Percentiles rank a stretch among this genome's conserved stretches.
Evolutionary conservation across 2,329 filamentous ascomycete species (phyloP).

Genomic region (Pseudogymnoascus sp.): DNA sequence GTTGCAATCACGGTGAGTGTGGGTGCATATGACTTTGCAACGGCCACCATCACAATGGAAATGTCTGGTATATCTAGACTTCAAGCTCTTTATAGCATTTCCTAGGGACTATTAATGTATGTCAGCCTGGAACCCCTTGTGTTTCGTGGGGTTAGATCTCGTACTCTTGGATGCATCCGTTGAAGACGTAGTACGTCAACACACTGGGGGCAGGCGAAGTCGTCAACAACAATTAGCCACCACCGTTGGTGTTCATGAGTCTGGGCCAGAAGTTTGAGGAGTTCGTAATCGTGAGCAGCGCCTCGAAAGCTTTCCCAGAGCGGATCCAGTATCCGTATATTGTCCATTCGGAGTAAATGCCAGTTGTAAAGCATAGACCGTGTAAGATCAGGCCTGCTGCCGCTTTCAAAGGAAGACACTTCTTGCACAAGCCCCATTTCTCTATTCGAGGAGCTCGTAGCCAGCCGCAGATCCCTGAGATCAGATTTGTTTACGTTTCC

Average conservation of each 20-base stretch:
- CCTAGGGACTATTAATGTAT: not conserved
- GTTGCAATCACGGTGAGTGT: not conserved
- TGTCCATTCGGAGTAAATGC: conserved; percentile 2
- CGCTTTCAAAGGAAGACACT: too few relatives aligned
- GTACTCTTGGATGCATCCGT: not conserved
- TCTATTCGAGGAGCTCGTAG: not conserved
- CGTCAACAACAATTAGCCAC: conserved; percentile 6
- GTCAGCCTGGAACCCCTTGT: not conserved
- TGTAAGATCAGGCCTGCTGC: not conserved
- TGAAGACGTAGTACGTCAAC: not conserved
- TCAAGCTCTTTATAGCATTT: not conserved
- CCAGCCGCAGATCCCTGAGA: not conserved
- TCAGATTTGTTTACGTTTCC: not conserved
- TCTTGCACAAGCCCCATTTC: not conserved
- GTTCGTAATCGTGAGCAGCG: not conserved
- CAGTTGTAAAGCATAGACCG: conserved; percentile 7
- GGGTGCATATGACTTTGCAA: not conserved
- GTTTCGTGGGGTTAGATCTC: too few relatives aligned
- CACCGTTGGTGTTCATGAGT: not conserved
- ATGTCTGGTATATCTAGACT: not conserved
- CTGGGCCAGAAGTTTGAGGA: not conserved
- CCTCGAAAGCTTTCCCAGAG: not conserved
- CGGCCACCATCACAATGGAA: not conserved
- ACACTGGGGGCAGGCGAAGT: conserved; percentile 5
- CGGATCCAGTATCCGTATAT: not conserved